phyloP scores from a whole-genome alignment of 23 red algal genomes.

The Gracilaria caudata region DNA sequence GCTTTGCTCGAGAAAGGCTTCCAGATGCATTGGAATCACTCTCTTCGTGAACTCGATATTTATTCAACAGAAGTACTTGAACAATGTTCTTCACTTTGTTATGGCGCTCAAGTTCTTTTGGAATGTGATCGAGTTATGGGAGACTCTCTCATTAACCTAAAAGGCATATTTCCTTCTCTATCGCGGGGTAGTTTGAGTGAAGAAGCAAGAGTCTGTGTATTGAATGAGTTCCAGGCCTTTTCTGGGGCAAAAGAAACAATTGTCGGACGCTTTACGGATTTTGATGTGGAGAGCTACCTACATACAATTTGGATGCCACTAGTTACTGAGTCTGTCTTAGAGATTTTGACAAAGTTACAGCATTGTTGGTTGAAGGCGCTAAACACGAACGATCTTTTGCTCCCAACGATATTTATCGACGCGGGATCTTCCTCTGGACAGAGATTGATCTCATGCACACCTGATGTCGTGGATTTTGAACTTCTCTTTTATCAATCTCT shows the following conservation, averaged over 20 bases:
- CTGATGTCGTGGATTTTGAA: not conserved
- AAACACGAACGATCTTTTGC: not conserved
- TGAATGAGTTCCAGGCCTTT: not conserved
- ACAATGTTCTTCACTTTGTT: conserved; percentile 22
- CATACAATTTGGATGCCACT: conserved; percentile 2
- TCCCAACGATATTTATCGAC: conserved; percentile 3
- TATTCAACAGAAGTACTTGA: conserved; percentile 21
- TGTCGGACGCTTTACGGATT: not conserved
- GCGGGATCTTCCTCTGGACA: conserved; percentile 12
- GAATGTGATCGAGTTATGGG: conserved; percentile 33
- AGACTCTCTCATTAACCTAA: not conserved
- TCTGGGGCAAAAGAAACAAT: conserved; percentile 2
- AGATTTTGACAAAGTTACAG: not conserved
- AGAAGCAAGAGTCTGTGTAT: not conserved
- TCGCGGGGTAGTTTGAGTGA: not conserved
- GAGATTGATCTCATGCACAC: conserved; percentile 1
- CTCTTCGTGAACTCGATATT: conserved; percentile 8
- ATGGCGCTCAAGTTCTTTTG: conserved; percentile 16
- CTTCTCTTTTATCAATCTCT: not conserved
- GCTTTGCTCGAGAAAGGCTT: conserved; percentile 23
- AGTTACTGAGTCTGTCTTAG: conserved; percentile 3
- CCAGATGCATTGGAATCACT: conserved; percentile 10
- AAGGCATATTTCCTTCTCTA: not conserved
- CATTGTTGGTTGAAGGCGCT: conserved; percentile 22
- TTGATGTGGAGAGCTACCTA: not conserved